Conservation (phyloP, 73 alveolate species). For the Paramecium primaurelia region DNA sequence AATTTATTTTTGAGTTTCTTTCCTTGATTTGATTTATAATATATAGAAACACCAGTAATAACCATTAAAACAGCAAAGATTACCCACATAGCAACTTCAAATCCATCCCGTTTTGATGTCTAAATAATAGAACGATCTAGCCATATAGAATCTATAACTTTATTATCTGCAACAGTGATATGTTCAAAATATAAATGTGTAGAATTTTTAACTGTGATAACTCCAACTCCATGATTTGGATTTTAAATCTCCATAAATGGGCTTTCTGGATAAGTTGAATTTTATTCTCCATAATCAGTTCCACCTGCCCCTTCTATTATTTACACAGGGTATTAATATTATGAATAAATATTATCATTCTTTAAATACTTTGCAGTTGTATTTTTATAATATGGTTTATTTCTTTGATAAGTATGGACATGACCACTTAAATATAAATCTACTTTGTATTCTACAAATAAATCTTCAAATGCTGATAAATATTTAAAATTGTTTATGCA, state of each 20-base stretch:
- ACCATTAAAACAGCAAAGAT: neutral
- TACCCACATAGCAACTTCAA: neutral
- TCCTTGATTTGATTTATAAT: neutral
- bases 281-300: conserved; percentile 6
- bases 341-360: neutral
- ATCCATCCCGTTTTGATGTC: neutral
- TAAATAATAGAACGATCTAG: neutral
- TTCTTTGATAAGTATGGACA: conserved; percentile 23
- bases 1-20: neutral
- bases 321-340: neutral
- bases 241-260: neutral
- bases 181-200: conserved; percentile 22
- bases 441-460: neutral
- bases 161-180: neutral
- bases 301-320: conserved; percentile 41
- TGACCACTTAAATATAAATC: neutral
- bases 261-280: neutral
- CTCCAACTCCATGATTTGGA: neutral
- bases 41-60: neutral
- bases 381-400: neutral
- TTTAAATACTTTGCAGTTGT: neutral
- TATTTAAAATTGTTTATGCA: neutral
- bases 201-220: neutral
- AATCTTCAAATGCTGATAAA: neutral
- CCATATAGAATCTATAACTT: conserved; percentile 37